Conservation (phyloP, 495 filamentous ascomycete species). For the Penicillium chermesinum region DNA sequence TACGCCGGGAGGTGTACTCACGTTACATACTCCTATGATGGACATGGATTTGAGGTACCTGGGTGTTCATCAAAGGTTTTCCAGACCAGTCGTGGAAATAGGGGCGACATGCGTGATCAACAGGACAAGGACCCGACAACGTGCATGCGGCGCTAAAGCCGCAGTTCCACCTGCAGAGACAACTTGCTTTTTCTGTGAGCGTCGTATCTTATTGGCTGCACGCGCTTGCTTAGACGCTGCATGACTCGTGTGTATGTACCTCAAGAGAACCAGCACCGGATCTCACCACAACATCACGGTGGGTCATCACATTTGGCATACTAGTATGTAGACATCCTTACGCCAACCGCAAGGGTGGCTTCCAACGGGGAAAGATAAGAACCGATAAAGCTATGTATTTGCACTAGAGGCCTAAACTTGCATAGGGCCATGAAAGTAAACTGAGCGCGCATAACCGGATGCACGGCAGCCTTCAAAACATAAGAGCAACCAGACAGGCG, state of each 20-base stretch:
- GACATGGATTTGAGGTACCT: no score
- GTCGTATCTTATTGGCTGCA: not conserved
- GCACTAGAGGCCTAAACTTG: slow-evolving; percentile 8
- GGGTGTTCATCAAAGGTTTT: not conserved
- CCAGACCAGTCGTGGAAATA: no score
- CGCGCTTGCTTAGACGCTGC: not conserved
- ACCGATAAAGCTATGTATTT: slow-evolving; percentile 9
- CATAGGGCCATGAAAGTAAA: slow-evolving; percentile 1
- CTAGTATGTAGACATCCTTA: no score
- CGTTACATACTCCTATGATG: no score
- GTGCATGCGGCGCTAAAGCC: not conserved
- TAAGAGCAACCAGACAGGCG: slow-evolving; percentile 1
- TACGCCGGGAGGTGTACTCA: no score
- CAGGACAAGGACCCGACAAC: not conserved
- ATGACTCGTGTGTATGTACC: not conserved
- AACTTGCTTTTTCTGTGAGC: no score
- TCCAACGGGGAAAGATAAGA: no score
- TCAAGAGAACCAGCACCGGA: no score
- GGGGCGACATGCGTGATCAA: no score
- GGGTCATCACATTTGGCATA: no score
- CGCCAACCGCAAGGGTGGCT: no score
- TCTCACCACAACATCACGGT: no score
- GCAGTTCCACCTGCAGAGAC: not conserved
- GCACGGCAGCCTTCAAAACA: slow-evolving; percentile 13
- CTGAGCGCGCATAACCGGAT: slow-evolving; percentile 23